Conservation (phyloP, 768 basidiomycete genomes). For the Chlorophyllum brunneum region DNA sequence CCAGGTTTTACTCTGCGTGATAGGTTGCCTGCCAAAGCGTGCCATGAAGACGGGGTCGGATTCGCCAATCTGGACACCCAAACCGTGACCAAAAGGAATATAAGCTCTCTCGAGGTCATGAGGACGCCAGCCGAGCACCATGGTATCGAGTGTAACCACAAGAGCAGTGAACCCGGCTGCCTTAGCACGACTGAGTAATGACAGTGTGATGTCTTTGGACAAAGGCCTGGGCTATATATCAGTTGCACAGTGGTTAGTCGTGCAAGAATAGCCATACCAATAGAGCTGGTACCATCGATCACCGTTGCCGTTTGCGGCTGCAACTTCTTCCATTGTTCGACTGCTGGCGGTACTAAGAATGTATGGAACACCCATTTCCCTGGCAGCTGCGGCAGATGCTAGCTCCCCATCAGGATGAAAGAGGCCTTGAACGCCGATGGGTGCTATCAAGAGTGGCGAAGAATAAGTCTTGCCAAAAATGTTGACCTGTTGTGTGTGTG, state of each 20-base stretch:
- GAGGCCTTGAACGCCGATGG: constrained; percentile 78
- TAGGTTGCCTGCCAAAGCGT: constrained; percentile 42
- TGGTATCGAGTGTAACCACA: constrained; percentile 78
- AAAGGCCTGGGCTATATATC: constrained; percentile 46
- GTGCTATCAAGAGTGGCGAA: constrained; percentile 62
- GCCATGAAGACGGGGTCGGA: constrained; percentile 82
- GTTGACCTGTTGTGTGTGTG: constrained; percentile 45
- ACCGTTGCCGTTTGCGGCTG: constrained; percentile 61
- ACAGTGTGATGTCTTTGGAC: constrained; percentile 55
- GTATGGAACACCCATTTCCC: constrained; percentile 58
- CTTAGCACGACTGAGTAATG: constrained; percentile 64
- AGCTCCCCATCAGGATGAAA: constrained; percentile 70
- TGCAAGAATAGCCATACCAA: constrained; percentile 40
- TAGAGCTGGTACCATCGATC: constrained; percentile 82
- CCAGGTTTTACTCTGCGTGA: constrained; percentile 31
- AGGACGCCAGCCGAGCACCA: constrained; percentile 71
- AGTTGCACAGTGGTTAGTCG: background rate
- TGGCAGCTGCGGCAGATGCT: constrained; percentile 63
- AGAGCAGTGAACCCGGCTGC: constrained; percentile 63
- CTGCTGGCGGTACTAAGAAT: constrained; percentile 75
- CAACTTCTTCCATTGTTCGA: constrained; percentile 77
- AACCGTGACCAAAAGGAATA: constrained; percentile 63
- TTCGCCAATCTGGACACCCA: constrained; percentile 62
- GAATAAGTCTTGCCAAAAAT: constrained; percentile 65
- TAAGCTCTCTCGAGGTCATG: constrained; percentile 65